phyloP scores from a whole-genome alignment of 805 yeast species.

The Monosporozyma aerobia region DNA sequence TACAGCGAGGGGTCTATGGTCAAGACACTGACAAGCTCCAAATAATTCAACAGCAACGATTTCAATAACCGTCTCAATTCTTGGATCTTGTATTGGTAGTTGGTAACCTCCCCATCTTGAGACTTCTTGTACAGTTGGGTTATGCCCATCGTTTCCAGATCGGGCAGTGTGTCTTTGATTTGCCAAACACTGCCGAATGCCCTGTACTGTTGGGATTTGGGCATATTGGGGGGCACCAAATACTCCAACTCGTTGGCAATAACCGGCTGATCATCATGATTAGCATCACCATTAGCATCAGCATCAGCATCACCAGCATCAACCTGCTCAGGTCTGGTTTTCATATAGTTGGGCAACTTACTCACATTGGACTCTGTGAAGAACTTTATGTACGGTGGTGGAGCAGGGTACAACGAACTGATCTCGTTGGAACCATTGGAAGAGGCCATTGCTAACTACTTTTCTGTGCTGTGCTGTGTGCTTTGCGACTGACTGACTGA shows the following conservation, averaged over 20 bases:
- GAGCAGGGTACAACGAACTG: constrained; percentile 86
- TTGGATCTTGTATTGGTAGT: constrained; percentile 43
- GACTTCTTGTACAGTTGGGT: constrained; percentile 50
- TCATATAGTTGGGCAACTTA: constrained; percentile 29
- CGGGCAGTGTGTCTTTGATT: constrained; percentile 60
- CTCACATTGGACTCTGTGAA: constrained; percentile 64
- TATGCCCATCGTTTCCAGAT: constrained; percentile 68
- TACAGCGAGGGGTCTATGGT: constrained; percentile 61
- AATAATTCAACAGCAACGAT: constrained; percentile 67
- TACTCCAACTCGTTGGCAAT: constrained; percentile 34
- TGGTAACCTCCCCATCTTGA: constrained; percentile 17
- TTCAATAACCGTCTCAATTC: constrained; percentile 75
- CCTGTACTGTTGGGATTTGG: constrained; percentile 57
- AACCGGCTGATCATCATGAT: constrained; percentile 2
- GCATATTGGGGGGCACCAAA: constrained; percentile 56
- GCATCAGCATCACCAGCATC: not conserved
- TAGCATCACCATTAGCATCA: not conserved
- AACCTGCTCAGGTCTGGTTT: constrained; percentile 9
- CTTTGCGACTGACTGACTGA: too few relatives aligned
- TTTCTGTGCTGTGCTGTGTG: too few relatives aligned
- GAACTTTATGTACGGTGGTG: constrained; percentile 72
- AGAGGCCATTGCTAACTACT: not conserved
- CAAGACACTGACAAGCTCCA: constrained; percentile 74
- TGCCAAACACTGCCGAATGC: constrained; percentile 92
- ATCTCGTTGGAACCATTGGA: constrained; percentile 21